Evolutionary conservation across 164 flowering plant genomes (phyloP), one percentile per base, ranked within the genome.

Genomic region (Magnolia kwangsiensis): DNA sequence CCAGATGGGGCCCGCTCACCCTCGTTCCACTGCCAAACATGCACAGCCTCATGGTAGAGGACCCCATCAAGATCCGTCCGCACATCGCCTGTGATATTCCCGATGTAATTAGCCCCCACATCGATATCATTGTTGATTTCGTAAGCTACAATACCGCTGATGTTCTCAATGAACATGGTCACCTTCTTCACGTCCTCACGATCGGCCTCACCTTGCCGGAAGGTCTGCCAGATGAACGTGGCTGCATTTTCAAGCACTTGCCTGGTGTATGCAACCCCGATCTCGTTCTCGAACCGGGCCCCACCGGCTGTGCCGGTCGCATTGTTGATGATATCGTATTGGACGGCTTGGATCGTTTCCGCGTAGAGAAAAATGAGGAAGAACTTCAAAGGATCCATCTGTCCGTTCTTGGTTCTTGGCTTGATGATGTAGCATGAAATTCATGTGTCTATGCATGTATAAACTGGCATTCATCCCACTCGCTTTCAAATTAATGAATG

Each of bases 1-100:
- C 89, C 89, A 0, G n/a, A 18, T 2, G 64, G 64, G n/a, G 64
- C n/a, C 64, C n/a, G 19, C n/a, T 20, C 64, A 18, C n/a, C 87
- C 0, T 91, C 93, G 9, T 83, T 75, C 92, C 94, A 88, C 74
- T 92, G 97, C 94, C 94, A 92, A 0, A 86, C 50, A 31, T 91
- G 95, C 1, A 87, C 78, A 76, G 78, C 68, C 75, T 91, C 91
- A 50, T 91, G 96, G 77, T 87, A 90, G 0, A 89, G 13, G 2
- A 90, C 86, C 0, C 92, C 92, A 0, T 83, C 80, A 69, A 90
- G 18, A 68, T 89, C 95, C 51, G 69, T 77, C 78, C 69, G 86
- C 50, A 89, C 75, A 29, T 91, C 88, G 5, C 90, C 91, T 0
- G 77, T 10, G 79, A 78, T 84, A n/a, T 74, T 55, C 0, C 65